phyloP scores from a whole-genome alignment of 306 rosid species.

The Quillaja saponaria region DNA sequence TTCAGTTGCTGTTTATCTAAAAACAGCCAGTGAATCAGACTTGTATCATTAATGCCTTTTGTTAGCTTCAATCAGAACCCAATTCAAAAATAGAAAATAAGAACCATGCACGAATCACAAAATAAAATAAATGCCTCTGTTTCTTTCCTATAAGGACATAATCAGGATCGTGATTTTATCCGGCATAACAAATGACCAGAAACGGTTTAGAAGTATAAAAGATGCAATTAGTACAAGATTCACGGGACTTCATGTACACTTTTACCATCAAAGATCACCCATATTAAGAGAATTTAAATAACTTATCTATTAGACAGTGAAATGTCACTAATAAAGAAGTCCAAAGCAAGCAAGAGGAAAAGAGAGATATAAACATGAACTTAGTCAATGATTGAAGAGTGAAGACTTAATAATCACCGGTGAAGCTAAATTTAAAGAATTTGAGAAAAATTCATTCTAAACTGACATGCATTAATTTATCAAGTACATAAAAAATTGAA shows the following conservation, averaged over 20 bases:
- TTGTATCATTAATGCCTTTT: neutral
- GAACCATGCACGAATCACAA: neutral
- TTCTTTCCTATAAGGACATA: neutral
- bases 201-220: no score
- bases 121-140: slow-evolving; percentile 14
- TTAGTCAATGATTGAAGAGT: neutral
- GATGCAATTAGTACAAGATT: slow-evolving; percentile 4
- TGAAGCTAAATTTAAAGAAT: neutral
- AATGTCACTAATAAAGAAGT: neutral
- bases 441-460: neutral
- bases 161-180: no score
- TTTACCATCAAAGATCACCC: slow-evolving; percentile 9
- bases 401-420: neutral
- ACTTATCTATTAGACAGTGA: neutral
- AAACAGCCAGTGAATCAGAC: slow-evolving; percentile 32
- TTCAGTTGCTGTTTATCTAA: slow-evolving; percentile 29
- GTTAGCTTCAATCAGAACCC: neutral
- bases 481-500: slow-evolving; percentile 17
- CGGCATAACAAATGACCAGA: no score
- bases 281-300: slow-evolving; percentile 2
- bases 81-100: slow-evolving; percentile 11
- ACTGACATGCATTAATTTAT: slow-evolving; percentile 16
- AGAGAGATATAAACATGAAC: slow-evolving; percentile 12
- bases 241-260: neutral
- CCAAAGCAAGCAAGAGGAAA: slow-evolving; percentile 3